phyloP scores from a whole-genome alignment of 1,139 yeast genomes.

The Sugiyamaella novakii region DNA sequence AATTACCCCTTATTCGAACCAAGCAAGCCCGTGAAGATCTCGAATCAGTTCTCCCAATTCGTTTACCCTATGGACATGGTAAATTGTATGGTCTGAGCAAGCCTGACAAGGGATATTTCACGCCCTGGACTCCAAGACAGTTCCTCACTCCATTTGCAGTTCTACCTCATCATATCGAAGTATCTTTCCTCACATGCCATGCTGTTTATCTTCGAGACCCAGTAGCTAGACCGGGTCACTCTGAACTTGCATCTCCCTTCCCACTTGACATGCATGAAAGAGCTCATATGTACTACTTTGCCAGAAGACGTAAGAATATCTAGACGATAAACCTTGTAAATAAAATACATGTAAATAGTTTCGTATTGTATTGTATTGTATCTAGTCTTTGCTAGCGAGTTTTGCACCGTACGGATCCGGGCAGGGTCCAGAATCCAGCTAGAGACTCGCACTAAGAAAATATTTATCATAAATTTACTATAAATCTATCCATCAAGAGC shows the following conservation, averaged over 20 bases:
- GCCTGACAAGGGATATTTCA: slow-evolving; percentile 78
- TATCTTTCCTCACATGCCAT: slow-evolving; percentile 88
- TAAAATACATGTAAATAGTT: slow-evolving; percentile 20
- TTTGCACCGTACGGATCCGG: background rate
- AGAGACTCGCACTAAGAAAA: background rate
- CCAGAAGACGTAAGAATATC: slow-evolving; percentile 49
- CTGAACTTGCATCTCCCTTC: slow-evolving; percentile 93
- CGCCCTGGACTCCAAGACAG: slow-evolving; percentile 96
- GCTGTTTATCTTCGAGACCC: slow-evolving; percentile 96
- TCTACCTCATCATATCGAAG: slow-evolving; percentile 87
- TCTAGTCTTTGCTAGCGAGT: background rate
- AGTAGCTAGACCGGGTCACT: slow-evolving; percentile 94
- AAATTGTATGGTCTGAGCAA: slow-evolving; percentile 75
- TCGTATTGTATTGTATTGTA: background rate
- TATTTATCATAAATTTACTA: background rate
- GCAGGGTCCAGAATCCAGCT: background rate
- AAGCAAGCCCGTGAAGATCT: slow-evolving; percentile 62
- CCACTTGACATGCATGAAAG: slow-evolving; percentile 83
- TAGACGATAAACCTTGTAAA: slow-evolving; percentile 16
- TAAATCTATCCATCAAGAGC: slow-evolving; percentile 8
- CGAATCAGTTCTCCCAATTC: slow-evolving; percentile 36
- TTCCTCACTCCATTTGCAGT: slow-evolving; percentile 91
- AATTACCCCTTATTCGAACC: slow-evolving; percentile 53
- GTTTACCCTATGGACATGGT: slow-evolving; percentile 49
- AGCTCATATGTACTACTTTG: slow-evolving; percentile 92